Percentiles rank a stretch among this genome's conserved stretches.
Evolutionary conservation across 768 basidiomycete genomes (phyloP).

Genomic region (Pholiota conissans): DNA sequence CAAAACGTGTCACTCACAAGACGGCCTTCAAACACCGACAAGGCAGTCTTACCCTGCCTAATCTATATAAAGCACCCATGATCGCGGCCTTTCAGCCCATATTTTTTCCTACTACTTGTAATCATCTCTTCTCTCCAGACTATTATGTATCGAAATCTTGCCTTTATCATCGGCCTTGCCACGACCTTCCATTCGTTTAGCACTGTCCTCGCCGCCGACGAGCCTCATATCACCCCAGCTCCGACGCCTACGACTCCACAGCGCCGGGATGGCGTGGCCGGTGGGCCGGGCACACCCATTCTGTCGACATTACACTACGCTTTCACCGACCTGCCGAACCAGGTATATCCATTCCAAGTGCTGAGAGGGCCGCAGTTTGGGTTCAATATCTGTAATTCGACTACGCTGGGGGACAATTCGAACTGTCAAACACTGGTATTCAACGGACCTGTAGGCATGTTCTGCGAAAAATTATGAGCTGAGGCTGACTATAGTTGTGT

Average conservation of each 20-base stretch:
- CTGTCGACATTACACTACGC: constrained; percentile 19
- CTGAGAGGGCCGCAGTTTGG: constrained; percentile 52
- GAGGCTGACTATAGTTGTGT: too few species aligned
- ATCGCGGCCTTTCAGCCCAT: background rate
- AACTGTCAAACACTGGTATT: constrained; percentile 62
- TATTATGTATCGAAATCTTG: background rate
- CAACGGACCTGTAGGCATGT: constrained; percentile 44
- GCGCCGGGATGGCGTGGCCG: constrained; percentile 15
- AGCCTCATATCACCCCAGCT: constrained; percentile 12
- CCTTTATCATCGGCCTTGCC: background rate
- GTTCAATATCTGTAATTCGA: constrained; percentile 70
- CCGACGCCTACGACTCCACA: constrained; percentile 10
- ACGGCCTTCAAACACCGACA: too few species aligned
- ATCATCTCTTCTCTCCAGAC: background rate
- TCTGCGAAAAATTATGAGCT: too few species aligned
- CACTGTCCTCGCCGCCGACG: constrained; percentile 5
- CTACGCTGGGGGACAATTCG: constrained; percentile 61
- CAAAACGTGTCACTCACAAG: too few species aligned
- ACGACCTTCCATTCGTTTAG: background rate
- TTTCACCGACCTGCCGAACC: constrained; percentile 17
- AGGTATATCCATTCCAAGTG: constrained; percentile 18
- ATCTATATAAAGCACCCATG: too few species aligned
- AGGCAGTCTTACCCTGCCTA: too few species aligned
- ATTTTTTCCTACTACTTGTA: too few species aligned
- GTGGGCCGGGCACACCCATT: constrained; percentile 17